Evolutionary conservation across 2,329 filamentous ascomycete species (phyloP), one percentile per base, ranked within the genome.

Genomic region (Sphaerulina vaccinii): DNA sequence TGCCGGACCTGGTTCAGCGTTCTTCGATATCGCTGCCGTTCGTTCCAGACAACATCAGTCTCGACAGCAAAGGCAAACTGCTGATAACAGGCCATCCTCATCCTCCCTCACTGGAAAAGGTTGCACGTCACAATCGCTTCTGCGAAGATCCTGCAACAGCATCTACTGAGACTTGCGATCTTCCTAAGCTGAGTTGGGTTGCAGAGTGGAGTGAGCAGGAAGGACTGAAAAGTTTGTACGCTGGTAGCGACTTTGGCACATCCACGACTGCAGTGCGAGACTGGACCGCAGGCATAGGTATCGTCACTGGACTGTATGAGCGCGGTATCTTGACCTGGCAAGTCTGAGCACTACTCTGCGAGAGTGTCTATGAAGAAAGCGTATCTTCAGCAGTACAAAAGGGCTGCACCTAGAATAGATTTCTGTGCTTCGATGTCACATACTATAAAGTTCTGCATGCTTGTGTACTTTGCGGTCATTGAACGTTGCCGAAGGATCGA

Each of bases 61-160:
- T 70, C 0, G 71, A 74, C 42, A 49, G 58, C 0, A 52, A 63
- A 0, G 72, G 72, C 4, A 69, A 58, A n/a, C 49, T 76, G 2
- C 57, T 74, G 2, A 63, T 74, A 13, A 70, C 72, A 3, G 74
- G 73, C 0, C 73, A 75, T 52, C 67, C 73, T 1, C 69, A 69
- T 44, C 62, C 68, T 4, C 66, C 67, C 4, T 61, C 49, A 3
- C 32, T 75, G 10, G 51, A 59, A 33, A 56, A 56, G 9, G 54
- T 63, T 3, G 55, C 57, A 2, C 54, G 59, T 51, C 61, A 52
- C 22, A 61, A 64, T 33, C 49, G 50, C 11, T 43, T 54, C n/a
- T 66, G 63, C 40, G 40, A 29, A 23, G 44, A 32, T 52, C 46
- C 11, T 18, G 46, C 15, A 29, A 39, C 56, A 54, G 18, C 57